Evolutionary conservation across 768 basidiomycete genomes (phyloP).

Genomic region (Podaxis rugospora): DNA sequence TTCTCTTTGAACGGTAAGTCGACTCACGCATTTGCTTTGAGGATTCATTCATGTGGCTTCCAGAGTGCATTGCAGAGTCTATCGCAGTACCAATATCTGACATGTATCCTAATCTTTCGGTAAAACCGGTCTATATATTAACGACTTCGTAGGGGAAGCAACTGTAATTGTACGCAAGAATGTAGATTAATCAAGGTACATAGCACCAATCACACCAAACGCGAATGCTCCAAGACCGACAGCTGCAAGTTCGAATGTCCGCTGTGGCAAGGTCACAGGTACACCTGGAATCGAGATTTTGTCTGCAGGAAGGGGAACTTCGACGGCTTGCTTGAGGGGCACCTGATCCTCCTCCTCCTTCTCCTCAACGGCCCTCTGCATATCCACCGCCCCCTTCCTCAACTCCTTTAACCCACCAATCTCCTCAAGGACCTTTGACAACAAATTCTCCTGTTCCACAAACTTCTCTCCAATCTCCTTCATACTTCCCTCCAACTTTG

Average conservation of each 20-base stretch:
- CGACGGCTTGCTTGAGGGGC: background rate
- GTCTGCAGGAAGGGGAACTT: conserved; percentile 5
- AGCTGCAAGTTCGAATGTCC: conserved; percentile 26
- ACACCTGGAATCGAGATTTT: conserved; percentile 7
- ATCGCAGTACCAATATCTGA: conserved; percentile 36
- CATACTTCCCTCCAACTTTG: conserved; percentile 44
- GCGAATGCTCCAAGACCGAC: conserved; percentile 33
- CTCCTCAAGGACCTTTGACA: conserved; percentile 23
- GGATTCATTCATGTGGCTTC: background rate
- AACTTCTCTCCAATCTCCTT: conserved; percentile 43
- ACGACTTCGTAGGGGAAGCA: background rate
- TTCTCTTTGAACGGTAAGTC: conserved; percentile 43
- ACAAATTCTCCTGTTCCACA: conserved; percentile 37
- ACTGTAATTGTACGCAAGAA: background rate
- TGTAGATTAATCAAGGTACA: conserved; percentile 19
- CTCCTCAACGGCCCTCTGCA: background rate
- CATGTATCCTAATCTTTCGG: background rate
- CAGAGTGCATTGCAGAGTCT: conserved; percentile 54
- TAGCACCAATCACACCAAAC: conserved; percentile 27
- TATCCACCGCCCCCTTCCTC: background rate
- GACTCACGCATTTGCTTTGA: background rate
- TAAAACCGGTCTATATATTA: background rate
- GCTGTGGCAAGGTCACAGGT: conserved; percentile 8
- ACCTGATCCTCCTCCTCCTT: background rate
- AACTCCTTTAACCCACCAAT: conserved; percentile 12